Conservation (phyloP, 768 basidiomycete genomes). For the Clitopilus passeckerianus region DNA sequence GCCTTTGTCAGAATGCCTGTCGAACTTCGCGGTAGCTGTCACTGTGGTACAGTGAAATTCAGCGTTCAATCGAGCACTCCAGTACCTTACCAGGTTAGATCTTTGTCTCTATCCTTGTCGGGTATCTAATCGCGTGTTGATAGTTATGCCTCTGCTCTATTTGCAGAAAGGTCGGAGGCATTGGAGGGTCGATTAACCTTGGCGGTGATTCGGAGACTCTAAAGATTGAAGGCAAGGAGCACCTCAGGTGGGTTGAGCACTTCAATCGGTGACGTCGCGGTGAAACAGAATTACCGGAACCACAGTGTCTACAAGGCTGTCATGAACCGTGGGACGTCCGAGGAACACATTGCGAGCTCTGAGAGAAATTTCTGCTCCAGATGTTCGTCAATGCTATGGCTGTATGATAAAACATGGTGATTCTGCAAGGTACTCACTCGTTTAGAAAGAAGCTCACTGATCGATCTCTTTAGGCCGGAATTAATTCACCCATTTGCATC, state of each 20-base stretch:
- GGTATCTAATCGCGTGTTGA: background rate
- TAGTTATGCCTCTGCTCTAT: constrained; percentile 66
- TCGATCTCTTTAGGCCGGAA: constrained; percentile 43
- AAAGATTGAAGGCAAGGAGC: constrained; percentile 47
- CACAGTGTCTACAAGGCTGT: constrained; percentile 59
- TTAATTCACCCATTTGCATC: constrained; percentile 65
- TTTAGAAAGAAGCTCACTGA: background rate
- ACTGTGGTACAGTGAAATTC: constrained; percentile 48
- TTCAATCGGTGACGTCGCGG: background rate
- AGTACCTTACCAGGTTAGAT: constrained; percentile 55
- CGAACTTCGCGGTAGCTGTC: constrained; percentile 50
- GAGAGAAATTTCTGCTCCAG: constrained; percentile 61
- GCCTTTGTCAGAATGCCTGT: constrained; percentile 40
- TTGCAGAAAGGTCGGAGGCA: constrained; percentile 66
- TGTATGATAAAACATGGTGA: constrained; percentile 53
- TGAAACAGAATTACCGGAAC: background rate
- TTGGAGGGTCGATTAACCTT: constrained; percentile 64
- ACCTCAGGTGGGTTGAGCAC: constrained; percentile 37
- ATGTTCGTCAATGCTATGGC: constrained; percentile 66
- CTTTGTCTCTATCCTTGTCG: background rate
- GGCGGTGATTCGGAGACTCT: constrained; percentile 49
- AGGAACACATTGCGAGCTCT: constrained; percentile 43
- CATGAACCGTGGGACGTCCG: constrained; percentile 46
- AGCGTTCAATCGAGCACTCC: constrained; percentile 48
- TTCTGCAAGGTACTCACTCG: constrained; percentile 4